Percentiles rank a stretch among this genome's conserved stretches.
Evolutionary conservation across 2,329 filamentous ascomycete species (phyloP).

Genomic region (Aspergillus puulaauensis): DNA sequence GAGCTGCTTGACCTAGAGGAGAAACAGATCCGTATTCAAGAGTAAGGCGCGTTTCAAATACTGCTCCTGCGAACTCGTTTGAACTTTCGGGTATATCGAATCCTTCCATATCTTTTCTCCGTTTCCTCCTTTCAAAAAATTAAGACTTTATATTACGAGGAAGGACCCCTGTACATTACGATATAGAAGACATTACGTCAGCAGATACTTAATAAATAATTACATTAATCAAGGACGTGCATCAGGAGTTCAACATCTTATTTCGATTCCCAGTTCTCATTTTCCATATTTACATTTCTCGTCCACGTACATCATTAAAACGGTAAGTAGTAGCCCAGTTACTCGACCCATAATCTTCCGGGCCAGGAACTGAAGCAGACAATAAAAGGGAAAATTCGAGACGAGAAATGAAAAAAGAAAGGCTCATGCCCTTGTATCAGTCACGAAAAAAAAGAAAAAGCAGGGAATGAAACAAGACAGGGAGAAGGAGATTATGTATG

Average conservation of each 20-base stretch:
- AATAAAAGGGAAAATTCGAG: constrained; percentile 1
- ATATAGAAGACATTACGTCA: not conserved
- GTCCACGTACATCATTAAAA: constrained; percentile 38
- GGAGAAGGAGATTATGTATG: constrained; percentile 15
- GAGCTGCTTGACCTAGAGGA: constrained; percentile 37
- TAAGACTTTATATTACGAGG: not conserved
- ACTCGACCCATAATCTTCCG: constrained; percentile 21
- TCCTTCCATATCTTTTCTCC: not conserved
- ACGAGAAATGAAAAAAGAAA: not conserved
- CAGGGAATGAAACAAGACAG: not conserved
- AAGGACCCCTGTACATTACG: not conserved
- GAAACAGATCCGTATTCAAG: not conserved
- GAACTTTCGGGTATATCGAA: not conserved
- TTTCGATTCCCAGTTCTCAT: constrained; percentile 17
- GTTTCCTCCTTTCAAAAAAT: not conserved
- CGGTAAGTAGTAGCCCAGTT: constrained; percentile 29
- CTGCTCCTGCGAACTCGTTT: not conserved
- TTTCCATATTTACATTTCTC: constrained; percentile 36
- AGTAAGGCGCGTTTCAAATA: not conserved
- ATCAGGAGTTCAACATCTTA: not conserved
- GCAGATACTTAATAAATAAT: not conserved
- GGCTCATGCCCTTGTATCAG: not conserved
- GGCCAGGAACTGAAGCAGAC: constrained; percentile 15
- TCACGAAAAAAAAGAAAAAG: not conserved
- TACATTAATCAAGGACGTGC: not conserved